Percentiles rank a stretch among this genome's conserved stretches.
These are phyloP conservation scores for Osmozyma mogii DNA, from an alignment of 805 yeast species.

Conservation along the genomic window DNA sequence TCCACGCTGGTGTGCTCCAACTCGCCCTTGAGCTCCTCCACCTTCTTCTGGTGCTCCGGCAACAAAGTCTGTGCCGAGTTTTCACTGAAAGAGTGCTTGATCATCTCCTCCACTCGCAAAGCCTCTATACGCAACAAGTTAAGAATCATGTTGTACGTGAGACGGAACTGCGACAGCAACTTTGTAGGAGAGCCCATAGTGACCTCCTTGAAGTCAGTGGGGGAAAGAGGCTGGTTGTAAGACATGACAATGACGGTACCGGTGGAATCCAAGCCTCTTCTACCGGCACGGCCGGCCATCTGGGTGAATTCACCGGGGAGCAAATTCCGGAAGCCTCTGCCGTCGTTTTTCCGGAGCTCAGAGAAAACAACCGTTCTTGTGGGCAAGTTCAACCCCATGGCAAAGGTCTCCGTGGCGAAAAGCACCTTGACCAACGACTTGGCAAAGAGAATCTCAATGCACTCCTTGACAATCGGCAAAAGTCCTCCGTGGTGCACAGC, in stretches of 20 bases:
- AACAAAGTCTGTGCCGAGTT: conserved; percentile 76
- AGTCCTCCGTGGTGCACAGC: conserved; percentile 96
- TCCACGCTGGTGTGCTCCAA: conserved; percentile 30
- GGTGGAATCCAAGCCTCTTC: conserved; percentile 88
- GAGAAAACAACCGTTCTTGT: conserved; percentile 93
- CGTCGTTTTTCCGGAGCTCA: conserved; percentile 84
- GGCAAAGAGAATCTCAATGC: conserved; percentile 86
- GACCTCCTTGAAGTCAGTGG: conserved; percentile 63
- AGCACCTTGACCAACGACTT: conserved; percentile 79
- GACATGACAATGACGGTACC: conserved; percentile 96
- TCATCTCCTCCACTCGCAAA: conserved; percentile 94
- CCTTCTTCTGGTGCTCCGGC: conserved; percentile 75
- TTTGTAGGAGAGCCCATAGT: conserved; percentile 87
- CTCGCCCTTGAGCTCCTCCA: conserved; percentile 44
- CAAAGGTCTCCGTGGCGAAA: conserved; percentile 97
- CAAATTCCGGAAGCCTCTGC: conserved; percentile 69
- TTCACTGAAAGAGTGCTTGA: conserved; percentile 90
- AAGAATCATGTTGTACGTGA: conserved; percentile 93
- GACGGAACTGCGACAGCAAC: conserved; percentile 82
- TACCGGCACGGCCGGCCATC: conserved; percentile 98
- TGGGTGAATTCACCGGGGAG: conserved; percentile 97
- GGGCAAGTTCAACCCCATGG: conserved; percentile 96
- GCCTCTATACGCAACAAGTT: conserved; percentile 91
- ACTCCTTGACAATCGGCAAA: conserved; percentile 86
- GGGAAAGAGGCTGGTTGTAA: conserved; percentile 54